phyloP scores from a whole-genome alignment of 495 filamentous ascomycete species.

The Rostrohypoxylon terebratum region DNA sequence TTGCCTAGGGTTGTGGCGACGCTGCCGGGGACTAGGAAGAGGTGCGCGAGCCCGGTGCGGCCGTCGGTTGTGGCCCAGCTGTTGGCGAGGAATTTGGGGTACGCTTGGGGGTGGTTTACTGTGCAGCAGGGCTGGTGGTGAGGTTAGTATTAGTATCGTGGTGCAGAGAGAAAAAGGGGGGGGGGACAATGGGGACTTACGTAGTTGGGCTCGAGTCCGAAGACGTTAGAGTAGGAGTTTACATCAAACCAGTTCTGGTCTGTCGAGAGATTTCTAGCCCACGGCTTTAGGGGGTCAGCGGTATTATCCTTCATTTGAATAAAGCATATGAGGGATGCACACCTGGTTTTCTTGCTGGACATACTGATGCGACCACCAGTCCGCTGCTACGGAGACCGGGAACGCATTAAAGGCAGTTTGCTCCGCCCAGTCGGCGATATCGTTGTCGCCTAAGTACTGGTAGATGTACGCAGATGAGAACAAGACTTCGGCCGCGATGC shows the following conservation, averaged over 20 bases:
- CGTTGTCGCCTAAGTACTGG: conserved; percentile 58
- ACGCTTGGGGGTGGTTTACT: conserved; percentile 71
- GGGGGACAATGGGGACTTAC: conserved; percentile 7
- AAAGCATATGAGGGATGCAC: background rate
- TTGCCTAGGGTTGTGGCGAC: conserved; percentile 35
- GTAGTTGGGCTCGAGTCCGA: conserved; percentile 58
- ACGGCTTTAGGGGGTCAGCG: conserved; percentile 43
- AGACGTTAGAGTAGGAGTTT: conserved; percentile 55
- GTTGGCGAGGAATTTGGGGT: conserved; percentile 66
- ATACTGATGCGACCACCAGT: conserved; percentile 74
- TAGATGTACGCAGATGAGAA: conserved; percentile 53
- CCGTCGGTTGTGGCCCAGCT: conserved; percentile 46
- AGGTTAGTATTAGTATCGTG: background rate
- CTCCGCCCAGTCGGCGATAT: conserved; percentile 69
- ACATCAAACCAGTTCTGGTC: conserved; percentile 62
- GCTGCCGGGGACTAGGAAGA: conserved; percentile 53
- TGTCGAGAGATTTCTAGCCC: conserved; percentile 52
- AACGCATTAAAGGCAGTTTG: conserved; percentile 70
- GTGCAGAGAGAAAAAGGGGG: background rate
- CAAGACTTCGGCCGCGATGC: conserved; percentile 51
- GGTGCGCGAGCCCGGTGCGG: conserved; percentile 54
- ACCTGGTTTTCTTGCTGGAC: conserved; percentile 67
- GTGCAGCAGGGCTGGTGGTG: conserved; percentile 65
- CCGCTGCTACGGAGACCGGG: conserved; percentile 65
- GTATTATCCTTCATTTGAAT: background rate